A percentile compares a stretch with the other conserved stretches of the same genome.
These are phyloP conservation scores for Aspergillus sp. DNA, from an alignment of 2,329 filamentous ascomycete species.

Conservation along the genomic window DNA sequence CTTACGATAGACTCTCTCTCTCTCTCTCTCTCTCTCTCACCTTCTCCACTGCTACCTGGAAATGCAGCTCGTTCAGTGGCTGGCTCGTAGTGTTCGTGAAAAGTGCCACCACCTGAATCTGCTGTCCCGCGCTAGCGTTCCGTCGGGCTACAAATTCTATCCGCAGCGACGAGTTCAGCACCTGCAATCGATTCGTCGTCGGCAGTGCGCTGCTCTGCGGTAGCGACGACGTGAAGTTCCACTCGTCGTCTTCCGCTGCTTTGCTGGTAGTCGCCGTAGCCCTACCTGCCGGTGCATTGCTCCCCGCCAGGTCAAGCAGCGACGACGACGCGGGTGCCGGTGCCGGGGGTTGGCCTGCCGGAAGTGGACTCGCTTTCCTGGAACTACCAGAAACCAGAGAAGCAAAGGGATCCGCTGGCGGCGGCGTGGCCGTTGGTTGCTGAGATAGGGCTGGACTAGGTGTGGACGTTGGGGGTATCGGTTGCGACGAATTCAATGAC, in stretches of 20 bases:
- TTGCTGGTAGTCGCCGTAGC: constrained; percentile 27
- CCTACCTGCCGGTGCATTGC: constrained; percentile 13
- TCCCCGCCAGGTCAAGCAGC: constrained; percentile 24
- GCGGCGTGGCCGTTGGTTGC: constrained; percentile 26
- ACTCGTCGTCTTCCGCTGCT: constrained; percentile 68
- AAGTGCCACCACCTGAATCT: constrained; percentile 61
- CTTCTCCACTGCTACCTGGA: constrained; percentile 89
- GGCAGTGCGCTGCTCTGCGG: constrained; percentile 52
- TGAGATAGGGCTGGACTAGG: constrained; percentile 36
- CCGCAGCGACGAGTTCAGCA: constrained; percentile 61
- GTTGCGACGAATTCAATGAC: constrained; percentile 39
- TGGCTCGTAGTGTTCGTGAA: constrained; percentile 73
- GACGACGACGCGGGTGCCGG: constrained; percentile 16
- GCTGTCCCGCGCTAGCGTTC: constrained; percentile 44
- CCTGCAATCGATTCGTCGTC: constrained; percentile 52
- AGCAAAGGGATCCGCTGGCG: constrained; percentile 52
- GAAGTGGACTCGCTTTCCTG: constrained; percentile 37
- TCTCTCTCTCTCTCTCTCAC: too few relatives aligned
- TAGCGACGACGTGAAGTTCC: constrained; percentile 82
- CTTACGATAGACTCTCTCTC: not conserved
- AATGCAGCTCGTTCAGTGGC: constrained; percentile 69
- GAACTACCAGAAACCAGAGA: constrained; percentile 45
- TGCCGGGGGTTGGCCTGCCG: constrained; percentile 14
- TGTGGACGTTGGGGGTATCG: constrained; percentile 41
- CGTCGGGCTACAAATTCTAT: constrained; percentile 64